Evolutionary conservation across 208 protist genomes (phyloP).

Genomic region (Naegleria fowleri): DNA sequence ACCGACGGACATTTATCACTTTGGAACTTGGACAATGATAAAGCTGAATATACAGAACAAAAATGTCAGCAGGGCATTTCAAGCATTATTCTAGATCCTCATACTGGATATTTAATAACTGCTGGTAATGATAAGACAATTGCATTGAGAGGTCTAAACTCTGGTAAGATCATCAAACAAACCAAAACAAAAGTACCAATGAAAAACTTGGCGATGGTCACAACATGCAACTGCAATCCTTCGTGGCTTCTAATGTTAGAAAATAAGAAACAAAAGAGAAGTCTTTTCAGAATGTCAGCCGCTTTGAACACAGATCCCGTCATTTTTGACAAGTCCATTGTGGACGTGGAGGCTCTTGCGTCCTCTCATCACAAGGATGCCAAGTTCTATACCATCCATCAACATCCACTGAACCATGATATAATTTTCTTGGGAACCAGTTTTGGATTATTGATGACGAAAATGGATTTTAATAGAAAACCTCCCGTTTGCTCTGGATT

Average conservation of each 20-base stretch:
- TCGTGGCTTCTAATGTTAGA: slow-evolving; percentile 1
- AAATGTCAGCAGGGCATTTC: neutral
- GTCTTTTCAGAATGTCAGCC: neutral
- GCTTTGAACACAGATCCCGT: neutral
- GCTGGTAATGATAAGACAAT: neutral
- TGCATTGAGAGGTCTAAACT: neutral
- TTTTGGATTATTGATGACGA: neutral
- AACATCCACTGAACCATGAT: slow-evolving; percentile 15
- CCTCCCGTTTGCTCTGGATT: neutral
- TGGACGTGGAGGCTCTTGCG: neutral
- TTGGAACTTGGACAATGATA: neutral
- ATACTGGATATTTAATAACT: neutral
- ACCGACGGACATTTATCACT: neutral
- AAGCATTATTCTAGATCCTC: neutral
- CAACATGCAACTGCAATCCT: neutral
- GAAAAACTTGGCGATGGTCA: neutral
- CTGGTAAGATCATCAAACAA: neutral
- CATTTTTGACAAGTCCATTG: neutral
- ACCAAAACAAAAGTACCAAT: neutral
- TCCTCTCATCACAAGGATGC: neutral
- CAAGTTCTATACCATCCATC: neutral
- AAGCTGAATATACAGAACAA: neutral
- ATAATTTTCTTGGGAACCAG: neutral
- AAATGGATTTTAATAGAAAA: neutral
- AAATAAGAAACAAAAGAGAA: slow-evolving; percentile 7